phyloP scores from a whole-genome alignment of 495 filamentous ascomycete species.

The Thermothielavioides terrestris region DNA sequence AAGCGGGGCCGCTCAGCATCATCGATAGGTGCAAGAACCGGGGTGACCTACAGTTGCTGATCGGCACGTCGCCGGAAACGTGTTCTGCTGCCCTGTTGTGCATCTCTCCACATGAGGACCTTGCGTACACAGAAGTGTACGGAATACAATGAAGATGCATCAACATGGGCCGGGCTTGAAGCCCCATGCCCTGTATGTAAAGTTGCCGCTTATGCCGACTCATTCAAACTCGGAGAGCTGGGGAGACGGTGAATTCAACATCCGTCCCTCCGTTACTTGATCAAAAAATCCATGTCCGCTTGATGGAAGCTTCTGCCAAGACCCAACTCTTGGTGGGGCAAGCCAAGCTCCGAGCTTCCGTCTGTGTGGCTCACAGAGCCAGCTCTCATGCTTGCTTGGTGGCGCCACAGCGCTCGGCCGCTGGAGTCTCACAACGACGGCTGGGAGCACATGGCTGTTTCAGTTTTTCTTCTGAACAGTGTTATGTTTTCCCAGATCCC shows the following conservation, averaged over 20 bases:
- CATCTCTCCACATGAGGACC: background rate
- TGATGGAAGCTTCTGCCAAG: background rate
- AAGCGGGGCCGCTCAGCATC: background rate
- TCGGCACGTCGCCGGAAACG: conserved; percentile 3
- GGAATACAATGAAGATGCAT: too few species aligned
- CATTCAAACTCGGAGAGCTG: too few species aligned
- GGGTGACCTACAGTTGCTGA: too few species aligned
- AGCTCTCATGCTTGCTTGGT: background rate
- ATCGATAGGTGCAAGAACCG: background rate
- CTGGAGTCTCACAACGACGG: background rate
- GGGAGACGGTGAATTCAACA: too few species aligned
- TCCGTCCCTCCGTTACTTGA: too few species aligned
- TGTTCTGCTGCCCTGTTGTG: conserved; percentile 1
- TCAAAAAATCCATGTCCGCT: too few species aligned
- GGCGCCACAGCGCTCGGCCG: background rate
- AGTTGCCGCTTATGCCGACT: too few species aligned
- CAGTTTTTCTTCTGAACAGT: too few species aligned
- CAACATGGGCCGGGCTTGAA: too few species aligned
- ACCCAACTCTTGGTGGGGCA: background rate
- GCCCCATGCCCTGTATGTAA: too few species aligned
- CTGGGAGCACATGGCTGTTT: background rate
- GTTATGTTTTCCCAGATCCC: too few species aligned
- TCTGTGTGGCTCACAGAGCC: background rate
- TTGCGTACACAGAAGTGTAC: background rate
- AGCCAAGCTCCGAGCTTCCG: background rate